Conservation (phyloP, 805 yeast genomes). For the Candida michaelii region DNA sequence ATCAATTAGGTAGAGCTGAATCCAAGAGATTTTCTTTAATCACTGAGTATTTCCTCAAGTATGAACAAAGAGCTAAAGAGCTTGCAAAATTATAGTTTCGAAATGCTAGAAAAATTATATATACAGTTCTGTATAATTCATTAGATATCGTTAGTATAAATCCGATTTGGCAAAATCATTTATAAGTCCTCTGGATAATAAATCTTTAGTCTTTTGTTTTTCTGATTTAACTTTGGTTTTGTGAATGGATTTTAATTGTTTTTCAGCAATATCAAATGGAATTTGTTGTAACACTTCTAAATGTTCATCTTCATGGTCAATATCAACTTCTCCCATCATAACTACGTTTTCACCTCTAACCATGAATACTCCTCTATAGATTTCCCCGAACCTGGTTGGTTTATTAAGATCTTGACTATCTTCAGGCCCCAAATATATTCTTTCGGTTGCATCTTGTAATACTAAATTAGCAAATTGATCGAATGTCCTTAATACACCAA, state of each 20-base stretch:
- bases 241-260: slow-evolving; percentile 32
- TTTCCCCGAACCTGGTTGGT: slow-evolving; percentile 64
- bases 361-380: slow-evolving; percentile 75
- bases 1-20: slow-evolving; percentile 53
- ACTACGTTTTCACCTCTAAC: slow-evolving; percentile 96
- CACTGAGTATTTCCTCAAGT: slow-evolving; percentile 33
- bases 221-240: slow-evolving; percentile 38
- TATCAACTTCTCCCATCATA: slow-evolving; percentile 89
- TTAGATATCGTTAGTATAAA: slow-evolving; percentile 39
- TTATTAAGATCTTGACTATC: slow-evolving; percentile 32
- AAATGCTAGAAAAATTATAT: not conserved
- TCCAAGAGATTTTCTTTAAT: slow-evolving; percentile 36
- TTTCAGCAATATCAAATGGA: slow-evolving; percentile 61
- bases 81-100: slow-evolving; percentile 26
- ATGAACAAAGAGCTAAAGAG: slow-evolving; percentile 18
- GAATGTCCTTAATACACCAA: slow-evolving; percentile 90
- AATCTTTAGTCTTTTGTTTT: slow-evolving; percentile 45
- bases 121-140: not conserved
- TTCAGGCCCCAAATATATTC: slow-evolving; percentile 58
- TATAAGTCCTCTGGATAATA: slow-evolving; percentile 55
- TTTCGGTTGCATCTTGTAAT: slow-evolving; percentile 85
- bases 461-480: slow-evolving; percentile 95
- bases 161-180: slow-evolving; percentile 57
- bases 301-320: slow-evolving; percentile 78
- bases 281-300: slow-evolving; percentile 56